Conservation (phyloP, 371 early-diverging fungal genomes). For the Lichtheimia corymbifera region DNA sequence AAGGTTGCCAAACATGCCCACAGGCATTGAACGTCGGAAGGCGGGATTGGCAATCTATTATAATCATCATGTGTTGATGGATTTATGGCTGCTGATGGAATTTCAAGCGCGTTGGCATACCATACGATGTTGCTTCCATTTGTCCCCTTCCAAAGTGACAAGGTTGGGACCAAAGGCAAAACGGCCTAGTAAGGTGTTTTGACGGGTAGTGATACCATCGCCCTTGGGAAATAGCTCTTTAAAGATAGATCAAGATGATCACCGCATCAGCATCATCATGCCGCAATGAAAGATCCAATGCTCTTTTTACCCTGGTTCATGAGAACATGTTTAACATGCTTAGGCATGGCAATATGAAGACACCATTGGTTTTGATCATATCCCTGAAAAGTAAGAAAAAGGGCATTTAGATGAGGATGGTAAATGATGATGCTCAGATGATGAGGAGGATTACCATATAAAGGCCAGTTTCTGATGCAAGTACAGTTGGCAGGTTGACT, state of each 20-base stretch:
- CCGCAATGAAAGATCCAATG: too few species aligned
- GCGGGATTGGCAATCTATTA: slow-evolving; percentile 23
- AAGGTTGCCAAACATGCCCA: slow-evolving; percentile 23
- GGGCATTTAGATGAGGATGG: too few species aligned
- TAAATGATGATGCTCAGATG: too few species aligned
- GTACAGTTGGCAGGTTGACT: slow-evolving; percentile 9
- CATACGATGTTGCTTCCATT: slow-evolving; percentile 38
- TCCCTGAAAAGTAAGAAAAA: too few species aligned
- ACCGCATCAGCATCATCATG: too few species aligned
- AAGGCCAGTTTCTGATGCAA: neutral
- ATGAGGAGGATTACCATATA: neutral
- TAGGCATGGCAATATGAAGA: too few species aligned
- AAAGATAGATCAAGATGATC: too few species aligned
- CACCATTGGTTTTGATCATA: too few species aligned
- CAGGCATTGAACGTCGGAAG: slow-evolving; percentile 29
- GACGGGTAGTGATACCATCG: neutral
- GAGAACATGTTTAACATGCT: too few species aligned
- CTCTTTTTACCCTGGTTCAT: too few species aligned
- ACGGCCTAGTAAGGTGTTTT: slow-evolving; percentile 19
- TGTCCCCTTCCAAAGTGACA: slow-evolving; percentile 27
- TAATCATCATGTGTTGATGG: neutral
- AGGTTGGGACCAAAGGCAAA: slow-evolving; percentile 30
- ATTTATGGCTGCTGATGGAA: neutral
- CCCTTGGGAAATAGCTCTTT: too few species aligned
- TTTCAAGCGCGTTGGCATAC: slow-evolving; percentile 20